These are phyloP conservation scores for Coffea eugenioides DNA, from an alignment of 257 asterid genomes.

Conservation along the genomic window DNA sequence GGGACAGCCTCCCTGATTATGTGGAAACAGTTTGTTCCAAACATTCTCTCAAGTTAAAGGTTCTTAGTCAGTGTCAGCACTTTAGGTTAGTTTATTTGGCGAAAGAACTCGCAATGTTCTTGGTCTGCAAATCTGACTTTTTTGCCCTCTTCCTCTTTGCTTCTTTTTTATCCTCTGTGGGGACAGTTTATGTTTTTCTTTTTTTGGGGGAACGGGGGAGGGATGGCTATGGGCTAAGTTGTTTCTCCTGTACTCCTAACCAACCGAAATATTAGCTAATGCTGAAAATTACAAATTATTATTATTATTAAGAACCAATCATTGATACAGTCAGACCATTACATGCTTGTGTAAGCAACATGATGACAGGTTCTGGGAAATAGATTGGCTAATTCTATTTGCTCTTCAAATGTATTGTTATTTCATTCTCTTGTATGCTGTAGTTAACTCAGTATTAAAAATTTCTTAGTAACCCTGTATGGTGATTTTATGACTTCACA, in stretches of 20 bases:
- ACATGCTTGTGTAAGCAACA: background rate
- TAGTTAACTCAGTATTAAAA: background rate
- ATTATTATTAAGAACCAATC: no score
- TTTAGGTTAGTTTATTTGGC: background rate
- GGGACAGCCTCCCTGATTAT: background rate
- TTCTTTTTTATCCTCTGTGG: background rate
- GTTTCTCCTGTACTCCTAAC: background rate
- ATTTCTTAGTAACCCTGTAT: no score
- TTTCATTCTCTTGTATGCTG: background rate
- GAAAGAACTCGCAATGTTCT: background rate
- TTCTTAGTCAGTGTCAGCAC: background rate
- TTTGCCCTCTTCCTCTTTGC: background rate
- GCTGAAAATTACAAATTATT: no score
- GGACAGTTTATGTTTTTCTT: background rate
- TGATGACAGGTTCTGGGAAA: background rate
- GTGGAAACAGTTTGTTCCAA: background rate
- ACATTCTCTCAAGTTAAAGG: background rate
- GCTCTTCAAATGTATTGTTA: background rate
- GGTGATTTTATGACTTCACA: constrained; percentile 4
- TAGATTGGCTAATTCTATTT: background rate
- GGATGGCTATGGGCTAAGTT: background rate
- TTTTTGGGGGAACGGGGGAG: background rate
- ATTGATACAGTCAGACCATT: no score
- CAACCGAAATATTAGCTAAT: no score
- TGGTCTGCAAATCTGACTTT: background rate